Base-by-base conservation (phyloP, 345 rosid species). In the Mercurialis annua region DNA sequence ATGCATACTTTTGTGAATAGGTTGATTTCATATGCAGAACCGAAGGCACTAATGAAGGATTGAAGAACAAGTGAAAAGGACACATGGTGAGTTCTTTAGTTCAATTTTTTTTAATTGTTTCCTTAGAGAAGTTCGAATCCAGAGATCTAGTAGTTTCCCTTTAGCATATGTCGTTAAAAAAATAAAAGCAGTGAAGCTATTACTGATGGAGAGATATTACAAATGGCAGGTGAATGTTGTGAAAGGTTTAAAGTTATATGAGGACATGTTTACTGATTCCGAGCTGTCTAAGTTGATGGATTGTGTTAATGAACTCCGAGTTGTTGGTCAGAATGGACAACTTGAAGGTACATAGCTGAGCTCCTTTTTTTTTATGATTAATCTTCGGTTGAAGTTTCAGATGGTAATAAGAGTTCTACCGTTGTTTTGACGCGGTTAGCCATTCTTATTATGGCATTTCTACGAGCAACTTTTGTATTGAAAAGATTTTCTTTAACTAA, bases 211-310 rank as follows among this genome's bases (percentile, higher is more conserved):
- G 70, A 60, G 63, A 59, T 60, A 59, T 62, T 71, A 65, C 55
- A 15, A 71, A 70, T 78, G 74, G 69, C 96, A 94, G 99, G 92
- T 88, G 66, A 94, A 94, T 83, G 95, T 94, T 50, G 95, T 91
- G 52, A 94, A 91, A 83, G 99, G 99, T 31, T 75, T 94, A 65
- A 94, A 94, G 84, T 74, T 91, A 50, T 89, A 89, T 46, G 90
- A 94, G 73, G 76, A 89, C 36, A 75, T 87, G 0, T 87, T 94
- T 77, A 84, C 86, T 53, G 85, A 70, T 71, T 68, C 81, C 6
- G 95, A 87, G 81, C 82, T 94, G 44, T 83, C 84, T 48, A 85
- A 85, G 81, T 82, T 94, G 77, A 68, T 78, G 8, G 80, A 83
- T 56, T 89, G 79, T 12, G 83, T 83, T 47, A 78, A 78, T 66